phyloP scores from a whole-genome alignment of 2,329 filamentous ascomycete species.

The Penicillium vulpinum region DNA sequence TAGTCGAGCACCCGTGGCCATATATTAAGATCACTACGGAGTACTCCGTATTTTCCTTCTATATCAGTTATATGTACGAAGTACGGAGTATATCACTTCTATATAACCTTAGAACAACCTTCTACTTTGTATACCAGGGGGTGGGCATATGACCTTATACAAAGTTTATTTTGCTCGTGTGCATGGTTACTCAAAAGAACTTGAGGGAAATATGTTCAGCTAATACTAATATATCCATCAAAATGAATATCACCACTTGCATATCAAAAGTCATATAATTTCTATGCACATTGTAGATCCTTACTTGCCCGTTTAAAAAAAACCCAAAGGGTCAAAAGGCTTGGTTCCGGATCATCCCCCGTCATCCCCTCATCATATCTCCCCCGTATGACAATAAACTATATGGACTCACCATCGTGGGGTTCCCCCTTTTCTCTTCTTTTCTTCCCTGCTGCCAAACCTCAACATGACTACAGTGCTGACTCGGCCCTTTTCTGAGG shows the following conservation, averaged over 20 bases:
- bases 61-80: neutral
- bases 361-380: conserved; percentile 4
- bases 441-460: conserved; percentile 1
- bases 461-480: conserved; percentile 27
- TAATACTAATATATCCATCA: neutral
- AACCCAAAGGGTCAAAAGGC: conserved; percentile 7
- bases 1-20: too few species aligned
- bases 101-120: too few species aligned
- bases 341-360: conserved; percentile 9
- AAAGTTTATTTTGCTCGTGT: neutral
- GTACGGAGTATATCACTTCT: too few species aligned
- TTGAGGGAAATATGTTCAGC: neutral
- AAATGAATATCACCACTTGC: too few species aligned
- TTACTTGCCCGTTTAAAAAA: neutral
- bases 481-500: conserved; percentile 26
- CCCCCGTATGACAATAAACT: conserved; percentile 7
- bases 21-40: too few species aligned
- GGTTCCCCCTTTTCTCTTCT: conserved; percentile 5
- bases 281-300: conserved; percentile 3
- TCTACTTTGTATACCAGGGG: too few species aligned
- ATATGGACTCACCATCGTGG: neutral
- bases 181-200: neutral
- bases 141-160: too few species aligned
- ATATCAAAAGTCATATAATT: neutral
- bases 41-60: too few species aligned